A percentile compares a stretch with the other conserved stretches of the same genome.
Evolutionary conservation across 495 filamentous ascomycete species (phyloP).

Genomic region (Tuber brumale): DNA sequence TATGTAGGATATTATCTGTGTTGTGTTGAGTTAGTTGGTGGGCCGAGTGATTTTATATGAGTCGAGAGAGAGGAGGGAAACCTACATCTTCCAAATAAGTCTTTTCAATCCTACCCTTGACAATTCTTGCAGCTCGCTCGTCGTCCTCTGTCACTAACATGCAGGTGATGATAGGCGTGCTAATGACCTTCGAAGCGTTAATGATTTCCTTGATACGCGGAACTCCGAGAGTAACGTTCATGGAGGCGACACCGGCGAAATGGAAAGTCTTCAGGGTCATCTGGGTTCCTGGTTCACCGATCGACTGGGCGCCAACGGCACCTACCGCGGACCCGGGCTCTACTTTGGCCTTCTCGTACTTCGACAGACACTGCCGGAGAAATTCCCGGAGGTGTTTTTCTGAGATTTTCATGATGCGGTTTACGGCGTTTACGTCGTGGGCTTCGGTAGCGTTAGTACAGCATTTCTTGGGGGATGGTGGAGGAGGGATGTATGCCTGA

Average conservation of each 20-base stretch:
- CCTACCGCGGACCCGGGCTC: slow-evolving; percentile 97
- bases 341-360: slow-evolving; percentile 81
- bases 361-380: slow-evolving; percentile 72
- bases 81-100: slow-evolving; percentile 63
- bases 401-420: slow-evolving; percentile 76
- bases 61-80: slow-evolving; percentile 7
- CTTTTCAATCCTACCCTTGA: slow-evolving; percentile 88
- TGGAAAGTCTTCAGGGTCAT: slow-evolving; percentile 99
- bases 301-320: slow-evolving; percentile 93
- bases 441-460: not conserved
- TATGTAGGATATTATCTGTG: slow-evolving; percentile 62
- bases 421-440: slow-evolving; percentile 45
- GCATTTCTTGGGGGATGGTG: not conserved
- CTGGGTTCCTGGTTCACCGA: slow-evolving; percentile 96
- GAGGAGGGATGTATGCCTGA: not conserved
- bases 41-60: not conserved
- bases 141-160: slow-evolving; percentile 62
- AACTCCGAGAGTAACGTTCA: slow-evolving; percentile 98
- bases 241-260: slow-evolving; percentile 98
- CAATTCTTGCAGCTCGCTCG: slow-evolving; percentile 70
- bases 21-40: slow-evolving; percentile 42
- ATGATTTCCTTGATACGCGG: slow-evolving; percentile 99
- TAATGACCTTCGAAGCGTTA: slow-evolving; percentile 88
- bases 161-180: slow-evolving; percentile 87
- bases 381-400: slow-evolving; percentile 63